Conservation (phyloP, 257 asterid species). For the Solanum tarijense region DNA sequence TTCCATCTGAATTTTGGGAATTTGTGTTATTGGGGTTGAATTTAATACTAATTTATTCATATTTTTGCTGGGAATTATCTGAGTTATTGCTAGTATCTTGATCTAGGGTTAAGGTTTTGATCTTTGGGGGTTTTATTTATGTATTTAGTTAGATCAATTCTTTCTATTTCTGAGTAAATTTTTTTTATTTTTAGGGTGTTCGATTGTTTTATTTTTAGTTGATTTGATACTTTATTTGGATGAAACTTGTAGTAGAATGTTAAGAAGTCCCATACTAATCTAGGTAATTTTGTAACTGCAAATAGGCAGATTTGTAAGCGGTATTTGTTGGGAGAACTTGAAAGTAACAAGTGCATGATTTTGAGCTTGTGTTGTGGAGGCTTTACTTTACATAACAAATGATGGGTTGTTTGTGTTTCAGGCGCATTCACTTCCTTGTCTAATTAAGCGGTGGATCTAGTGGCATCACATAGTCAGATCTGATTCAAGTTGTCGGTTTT, state of each 20-base stretch:
- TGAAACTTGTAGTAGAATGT: not conserved
- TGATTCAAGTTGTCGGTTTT: conserved; percentile 2
- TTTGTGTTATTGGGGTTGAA: not conserved
- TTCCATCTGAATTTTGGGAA: not conserved
- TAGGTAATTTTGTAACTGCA: not conserved
- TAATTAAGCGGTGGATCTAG: not conserved
- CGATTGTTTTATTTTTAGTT: not conserved
- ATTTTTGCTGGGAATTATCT: not conserved
- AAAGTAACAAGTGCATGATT: not conserved
- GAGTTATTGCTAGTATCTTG: conserved; percentile 2
- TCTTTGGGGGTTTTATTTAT: not conserved
- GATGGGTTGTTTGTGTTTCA: not conserved
- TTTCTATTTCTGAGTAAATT: not conserved
- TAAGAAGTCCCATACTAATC: not conserved
- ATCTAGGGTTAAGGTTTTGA: conserved; percentile 14
- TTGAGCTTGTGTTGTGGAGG: not conserved
- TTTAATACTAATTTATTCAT: not conserved
- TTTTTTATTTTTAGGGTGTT: not conserved
- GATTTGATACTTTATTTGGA: not conserved
- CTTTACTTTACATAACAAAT: not conserved
- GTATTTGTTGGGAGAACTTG: not conserved
- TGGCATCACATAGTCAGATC: conserved; percentile 2
- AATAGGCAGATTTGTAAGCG: not conserved
- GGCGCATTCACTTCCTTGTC: not conserved
- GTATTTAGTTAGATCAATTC: conserved; percentile 1